phyloP scores from a whole-genome alignment of 164 flowering plant genomes.

The Liriodendron chinense region DNA sequence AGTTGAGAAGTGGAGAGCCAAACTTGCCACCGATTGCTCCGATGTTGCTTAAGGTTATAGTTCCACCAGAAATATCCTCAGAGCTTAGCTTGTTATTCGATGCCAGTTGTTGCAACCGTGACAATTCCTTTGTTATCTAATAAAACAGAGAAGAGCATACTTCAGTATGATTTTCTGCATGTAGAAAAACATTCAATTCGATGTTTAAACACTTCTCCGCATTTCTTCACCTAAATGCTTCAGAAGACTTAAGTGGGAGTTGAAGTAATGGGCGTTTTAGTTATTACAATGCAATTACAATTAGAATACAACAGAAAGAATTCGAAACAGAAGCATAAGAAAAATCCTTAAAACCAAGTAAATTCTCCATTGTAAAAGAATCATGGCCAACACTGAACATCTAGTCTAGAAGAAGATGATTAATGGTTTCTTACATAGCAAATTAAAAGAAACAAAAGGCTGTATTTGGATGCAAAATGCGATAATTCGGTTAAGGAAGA shows the following conservation, averaged over 20 bases:
- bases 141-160: constrained; percentile 11
- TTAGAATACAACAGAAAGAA: too few relatives aligned
- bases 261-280: too few relatives aligned
- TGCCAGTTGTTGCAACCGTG: constrained; percentile 71
- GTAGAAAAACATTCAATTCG: background rate
- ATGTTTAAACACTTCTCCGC: background rate
- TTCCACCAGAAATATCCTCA: constrained; percentile 81
- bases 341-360: too few relatives aligned
- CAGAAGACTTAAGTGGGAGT: background rate
- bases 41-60: constrained; percentile 89
- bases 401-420: too few relatives aligned
- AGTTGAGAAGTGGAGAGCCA: constrained; percentile 81
- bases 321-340: too few relatives aligned
- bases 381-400: too few relatives aligned
- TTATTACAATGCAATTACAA: too few relatives aligned
- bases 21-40: constrained; percentile 96
- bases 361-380: too few relatives aligned
- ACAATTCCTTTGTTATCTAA: constrained; percentile 83
- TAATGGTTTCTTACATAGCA: too few relatives aligned
- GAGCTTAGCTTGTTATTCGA: constrained; percentile 68
- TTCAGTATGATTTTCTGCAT: background rate
- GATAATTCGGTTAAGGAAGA: too few relatives aligned
- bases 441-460: too few relatives aligned
- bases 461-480: too few relatives aligned
- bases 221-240: background rate